Conservation (phyloP, 2,329 filamentous ascomycete species). For the Escovopsis sp. region DNA sequence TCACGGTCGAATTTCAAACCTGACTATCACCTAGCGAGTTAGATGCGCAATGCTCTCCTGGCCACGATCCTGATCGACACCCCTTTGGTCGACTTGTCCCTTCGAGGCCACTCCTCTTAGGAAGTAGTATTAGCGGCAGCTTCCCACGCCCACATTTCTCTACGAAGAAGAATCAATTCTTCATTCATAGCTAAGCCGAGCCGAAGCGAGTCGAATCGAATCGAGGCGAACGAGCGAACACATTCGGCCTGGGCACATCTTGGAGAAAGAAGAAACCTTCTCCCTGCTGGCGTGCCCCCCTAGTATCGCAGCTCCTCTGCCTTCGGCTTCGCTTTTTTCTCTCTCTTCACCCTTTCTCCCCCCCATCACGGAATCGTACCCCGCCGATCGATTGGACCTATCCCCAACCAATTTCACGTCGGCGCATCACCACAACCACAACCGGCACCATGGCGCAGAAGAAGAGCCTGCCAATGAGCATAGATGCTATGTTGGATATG, state of each 20-base stretch:
- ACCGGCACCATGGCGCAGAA: conserved; percentile 18
- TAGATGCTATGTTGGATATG: conserved; percentile 63
- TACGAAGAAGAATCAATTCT: background rate
- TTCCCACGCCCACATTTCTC: conserved; percentile 4
- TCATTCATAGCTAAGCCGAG: too few relatives aligned
- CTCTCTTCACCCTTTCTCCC: too few relatives aligned
- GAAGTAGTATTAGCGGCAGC: conserved; percentile 3
- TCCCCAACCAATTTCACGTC: background rate
- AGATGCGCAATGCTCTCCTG: conserved; percentile 8
- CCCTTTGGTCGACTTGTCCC: too few relatives aligned
- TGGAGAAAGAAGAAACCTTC: too few relatives aligned
- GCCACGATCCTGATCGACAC: conserved; percentile 5
- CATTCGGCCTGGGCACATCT: too few relatives aligned
- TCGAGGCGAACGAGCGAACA: too few relatives aligned
- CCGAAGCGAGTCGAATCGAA: too few relatives aligned
- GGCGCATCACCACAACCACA: background rate
- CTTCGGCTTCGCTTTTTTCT: too few relatives aligned
- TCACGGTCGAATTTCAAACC: background rate
- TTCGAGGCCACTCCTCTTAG: conserved; percentile 6
- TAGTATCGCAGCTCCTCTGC: too few relatives aligned
- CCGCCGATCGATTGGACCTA: too few relatives aligned
- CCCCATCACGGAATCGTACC: too few relatives aligned
- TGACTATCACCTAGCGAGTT: background rate
- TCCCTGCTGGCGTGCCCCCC: too few relatives aligned
- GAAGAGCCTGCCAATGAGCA: conserved; percentile 47